Conservation (phyloP, 352 stramenopile species). For the Globisporangium megalacanthum region DNA sequence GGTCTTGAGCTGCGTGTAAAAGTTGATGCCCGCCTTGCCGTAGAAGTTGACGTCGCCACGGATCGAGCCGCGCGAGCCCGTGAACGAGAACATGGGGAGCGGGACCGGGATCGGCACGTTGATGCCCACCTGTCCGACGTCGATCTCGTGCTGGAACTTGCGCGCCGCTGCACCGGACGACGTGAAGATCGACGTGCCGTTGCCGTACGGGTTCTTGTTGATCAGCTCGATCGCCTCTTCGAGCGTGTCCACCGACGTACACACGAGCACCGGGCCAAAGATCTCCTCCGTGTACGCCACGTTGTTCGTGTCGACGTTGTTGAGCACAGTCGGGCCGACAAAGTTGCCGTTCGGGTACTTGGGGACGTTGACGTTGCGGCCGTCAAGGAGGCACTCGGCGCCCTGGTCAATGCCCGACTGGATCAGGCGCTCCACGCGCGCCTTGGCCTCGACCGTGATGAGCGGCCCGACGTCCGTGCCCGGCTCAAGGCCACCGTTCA, state of each 20-base stretch:
- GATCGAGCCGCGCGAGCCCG: slow-evolving; percentile 92
- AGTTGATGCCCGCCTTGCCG: slow-evolving; percentile 94
- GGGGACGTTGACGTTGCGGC: slow-evolving; percentile 81
- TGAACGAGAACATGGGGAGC: slow-evolving; percentile 98
- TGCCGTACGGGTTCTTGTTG: slow-evolving; percentile 96
- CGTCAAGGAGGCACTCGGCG: slow-evolving; percentile 89
- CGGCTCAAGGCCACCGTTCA: slow-evolving; percentile 82
- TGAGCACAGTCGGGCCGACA: slow-evolving; percentile 92
- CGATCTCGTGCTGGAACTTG: slow-evolving; percentile 96
- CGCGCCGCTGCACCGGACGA: slow-evolving; percentile 88
- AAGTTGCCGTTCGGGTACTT: slow-evolving; percentile 96
- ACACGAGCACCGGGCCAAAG: slow-evolving; percentile 95
- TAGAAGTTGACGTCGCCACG: slow-evolving; percentile 97
- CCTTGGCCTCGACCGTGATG: slow-evolving; percentile 87
- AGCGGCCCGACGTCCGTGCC: slow-evolving; percentile 81
- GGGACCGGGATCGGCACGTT: slow-evolving; percentile 98
- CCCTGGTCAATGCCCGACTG: slow-evolving; percentile 86
- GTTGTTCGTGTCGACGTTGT: slow-evolving; percentile 80
- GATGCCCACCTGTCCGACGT: slow-evolving; percentile 95
- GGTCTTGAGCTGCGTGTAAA: slow-evolving; percentile 98
- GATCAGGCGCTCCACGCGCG: slow-evolving; percentile 88
- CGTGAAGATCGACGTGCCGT: slow-evolving; percentile 97
- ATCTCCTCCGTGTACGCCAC: slow-evolving; percentile 94
- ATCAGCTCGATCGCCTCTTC: slow-evolving; percentile 95
- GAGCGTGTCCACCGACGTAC: slow-evolving; percentile 89